phyloP scores from a whole-genome alignment of 164 flowering plant genomes.

The Stephania japonica region DNA sequence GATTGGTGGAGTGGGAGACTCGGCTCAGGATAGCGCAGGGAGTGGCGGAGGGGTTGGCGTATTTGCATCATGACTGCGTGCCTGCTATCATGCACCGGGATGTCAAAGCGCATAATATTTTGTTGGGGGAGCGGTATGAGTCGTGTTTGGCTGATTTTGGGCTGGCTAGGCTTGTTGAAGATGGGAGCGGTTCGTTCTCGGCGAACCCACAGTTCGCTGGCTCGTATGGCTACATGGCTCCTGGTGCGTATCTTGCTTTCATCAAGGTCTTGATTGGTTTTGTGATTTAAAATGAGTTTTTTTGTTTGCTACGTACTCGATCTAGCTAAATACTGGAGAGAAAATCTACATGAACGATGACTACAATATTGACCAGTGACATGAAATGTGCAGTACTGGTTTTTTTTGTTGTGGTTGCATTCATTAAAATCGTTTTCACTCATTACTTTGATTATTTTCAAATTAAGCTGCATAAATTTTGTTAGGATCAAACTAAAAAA shows the following conservation, averaged over 20 bases:
- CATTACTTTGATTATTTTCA: too few relatives aligned
- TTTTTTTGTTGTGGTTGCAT: too few relatives aligned
- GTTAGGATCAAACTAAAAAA: too few relatives aligned
- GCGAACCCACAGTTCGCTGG: constrained; percentile 69
- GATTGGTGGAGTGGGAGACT: constrained; percentile 54
- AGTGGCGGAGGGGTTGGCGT: constrained; percentile 72
- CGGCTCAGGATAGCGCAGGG: constrained; percentile 69
- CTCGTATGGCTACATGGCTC: constrained; percentile 85
- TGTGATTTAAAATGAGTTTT: too few relatives aligned
- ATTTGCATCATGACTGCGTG: constrained; percentile 76
- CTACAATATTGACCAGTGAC: too few relatives aligned
- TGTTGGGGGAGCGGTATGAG: constrained; percentile 58
- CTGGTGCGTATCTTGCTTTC: constrained; percentile 37
- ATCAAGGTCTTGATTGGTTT: too few relatives aligned
- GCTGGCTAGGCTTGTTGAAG: constrained; percentile 59
- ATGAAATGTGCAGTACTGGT: too few relatives aligned
- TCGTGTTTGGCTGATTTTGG: constrained; percentile 80
- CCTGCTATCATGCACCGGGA: constrained; percentile 82
- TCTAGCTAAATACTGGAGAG: too few relatives aligned
- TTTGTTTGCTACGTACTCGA: too few relatives aligned
- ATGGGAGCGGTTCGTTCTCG: constrained; percentile 31
- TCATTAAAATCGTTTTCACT: too few relatives aligned
- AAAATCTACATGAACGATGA: too few relatives aligned
- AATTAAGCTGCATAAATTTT: too few relatives aligned
- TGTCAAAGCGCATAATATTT: constrained; percentile 69